These are phyloP conservation scores for Rhodotorula babjevae DNA, from an alignment of 768 basidiomycete genomes.

Conservation along the genomic window DNA sequence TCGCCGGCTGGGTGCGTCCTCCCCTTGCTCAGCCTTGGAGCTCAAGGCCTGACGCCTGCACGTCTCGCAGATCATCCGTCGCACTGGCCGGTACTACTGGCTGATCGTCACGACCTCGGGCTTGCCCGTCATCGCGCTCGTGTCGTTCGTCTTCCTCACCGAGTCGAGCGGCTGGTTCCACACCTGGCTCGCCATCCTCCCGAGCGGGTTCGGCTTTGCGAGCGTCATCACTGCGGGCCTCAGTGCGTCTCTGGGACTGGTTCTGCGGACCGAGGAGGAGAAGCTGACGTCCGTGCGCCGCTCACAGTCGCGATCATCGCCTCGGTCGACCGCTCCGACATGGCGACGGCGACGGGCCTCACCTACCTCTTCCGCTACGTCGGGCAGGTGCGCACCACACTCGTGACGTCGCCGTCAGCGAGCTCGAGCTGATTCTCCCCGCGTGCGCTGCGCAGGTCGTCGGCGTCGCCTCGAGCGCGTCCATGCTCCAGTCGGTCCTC, in stretches of 20 bases:
- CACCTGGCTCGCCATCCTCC: conserved; percentile 36
- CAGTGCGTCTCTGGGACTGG: conserved; percentile 9
- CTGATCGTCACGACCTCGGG: conserved; percentile 66
- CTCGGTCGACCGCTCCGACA: conserved; percentile 68
- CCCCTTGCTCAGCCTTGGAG: background rate
- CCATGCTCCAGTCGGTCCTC: conserved; percentile 75
- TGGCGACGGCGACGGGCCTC: conserved; percentile 52
- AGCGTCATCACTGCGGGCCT: conserved; percentile 24
- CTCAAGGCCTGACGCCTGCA: background rate
- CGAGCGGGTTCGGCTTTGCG: conserved; percentile 35
- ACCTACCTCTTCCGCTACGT: conserved; percentile 78
- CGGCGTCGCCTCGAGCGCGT: conserved; percentile 82
- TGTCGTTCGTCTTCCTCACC: conserved; percentile 66
- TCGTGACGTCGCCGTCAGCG: too few relatives aligned
- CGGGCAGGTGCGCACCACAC: conserved; percentile 53
- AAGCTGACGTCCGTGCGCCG: background rate
- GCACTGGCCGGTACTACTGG: conserved; percentile 76
- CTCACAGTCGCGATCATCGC: conserved; percentile 66
- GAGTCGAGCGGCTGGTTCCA: conserved; percentile 48
- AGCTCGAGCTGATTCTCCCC: too few relatives aligned
- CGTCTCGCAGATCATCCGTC: conserved; percentile 36
- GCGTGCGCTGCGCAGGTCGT: conserved; percentile 67
- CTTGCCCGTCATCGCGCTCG: conserved; percentile 56
- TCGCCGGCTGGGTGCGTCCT: conserved; percentile 68
- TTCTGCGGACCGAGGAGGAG: too few relatives aligned